These are phyloP conservation scores for Septoria linicola DNA, from an alignment of 2,329 filamentous ascomycete genomes.

Conservation along the genomic window DNA sequence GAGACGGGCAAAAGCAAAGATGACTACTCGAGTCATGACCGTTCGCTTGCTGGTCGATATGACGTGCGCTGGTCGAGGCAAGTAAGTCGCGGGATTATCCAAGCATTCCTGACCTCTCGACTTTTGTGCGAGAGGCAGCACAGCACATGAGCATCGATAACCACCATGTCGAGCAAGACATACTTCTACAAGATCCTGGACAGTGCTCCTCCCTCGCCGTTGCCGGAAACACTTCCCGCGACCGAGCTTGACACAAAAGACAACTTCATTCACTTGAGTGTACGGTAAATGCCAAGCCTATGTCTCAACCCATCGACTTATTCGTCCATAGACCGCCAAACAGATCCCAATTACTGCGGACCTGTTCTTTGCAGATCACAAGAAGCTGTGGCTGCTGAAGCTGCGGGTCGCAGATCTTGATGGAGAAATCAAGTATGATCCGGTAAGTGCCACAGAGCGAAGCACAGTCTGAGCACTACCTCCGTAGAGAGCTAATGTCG, in stretches of 20 bases:
- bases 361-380: conserved; percentile 29
- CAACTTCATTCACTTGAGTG: conserved; percentile 27
- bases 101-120: too few species aligned
- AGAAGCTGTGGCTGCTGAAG: conserved; percentile 31
- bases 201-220: conserved; percentile 22
- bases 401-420: conserved; percentile 27
- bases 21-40: too few species aligned
- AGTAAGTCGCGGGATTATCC: too few species aligned
- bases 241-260: conserved; percentile 31
- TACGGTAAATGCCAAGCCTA: not conserved
- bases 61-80: too few species aligned
- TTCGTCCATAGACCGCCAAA: conserved; percentile 27
- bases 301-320: not conserved
- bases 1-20: too few species aligned
- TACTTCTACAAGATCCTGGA: conserved; percentile 37
- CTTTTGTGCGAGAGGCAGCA: not conserved
- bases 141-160: not conserved
- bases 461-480: too few species aligned
- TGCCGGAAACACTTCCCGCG: conserved; percentile 29
- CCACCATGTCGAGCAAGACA: conserved; percentile 11
- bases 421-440: conserved; percentile 24
- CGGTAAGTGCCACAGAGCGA: not conserved
- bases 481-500: too few species aligned
- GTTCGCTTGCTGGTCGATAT: too few species aligned
- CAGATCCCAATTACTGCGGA: conserved; percentile 34